These are phyloP conservation scores for Phaeosphaeriaceae sp. DNA, from an alignment of 2,329 filamentous ascomycete genomes.

Conservation along the genomic window DNA sequence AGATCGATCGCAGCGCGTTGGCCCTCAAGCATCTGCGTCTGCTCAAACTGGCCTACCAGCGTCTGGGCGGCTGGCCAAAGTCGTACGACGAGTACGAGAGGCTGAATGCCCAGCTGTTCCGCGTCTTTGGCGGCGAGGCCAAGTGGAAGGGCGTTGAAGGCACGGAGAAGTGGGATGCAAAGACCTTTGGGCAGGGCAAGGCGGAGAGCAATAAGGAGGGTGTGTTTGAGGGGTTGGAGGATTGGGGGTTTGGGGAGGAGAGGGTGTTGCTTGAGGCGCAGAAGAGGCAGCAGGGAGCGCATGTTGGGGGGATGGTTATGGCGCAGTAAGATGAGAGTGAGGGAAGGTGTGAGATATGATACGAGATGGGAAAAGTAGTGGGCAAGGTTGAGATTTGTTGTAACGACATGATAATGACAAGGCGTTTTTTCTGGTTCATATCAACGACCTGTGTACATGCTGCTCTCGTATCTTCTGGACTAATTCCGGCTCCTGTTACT, in stretches of 20 bases:
- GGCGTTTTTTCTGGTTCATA: neutral
- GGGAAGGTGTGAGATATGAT: neutral
- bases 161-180: constrained; percentile 58
- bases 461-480: no score
- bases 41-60: constrained; percentile 51
- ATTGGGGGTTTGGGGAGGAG: constrained; percentile 42
- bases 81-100: constrained; percentile 56
- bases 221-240: constrained; percentile 36
- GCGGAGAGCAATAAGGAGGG: constrained; percentile 53
- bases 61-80: constrained; percentile 56
- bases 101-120: constrained; percentile 55
- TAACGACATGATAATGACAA: neutral
- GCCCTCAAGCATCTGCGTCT: constrained; percentile 48
- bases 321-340: neutral
- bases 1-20: constrained; percentile 33
- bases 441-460: neutral
- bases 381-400: neutral
- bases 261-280: constrained; percentile 21
- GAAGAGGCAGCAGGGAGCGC: constrained; percentile 6
- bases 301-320: neutral
- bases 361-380: neutral
- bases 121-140: constrained; percentile 42
- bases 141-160: constrained; percentile 53
- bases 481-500: no score
- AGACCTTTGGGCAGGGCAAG: constrained; percentile 55